Conservation (phyloP, 805 yeast species). For the Yarrowia deformans region DNA sequence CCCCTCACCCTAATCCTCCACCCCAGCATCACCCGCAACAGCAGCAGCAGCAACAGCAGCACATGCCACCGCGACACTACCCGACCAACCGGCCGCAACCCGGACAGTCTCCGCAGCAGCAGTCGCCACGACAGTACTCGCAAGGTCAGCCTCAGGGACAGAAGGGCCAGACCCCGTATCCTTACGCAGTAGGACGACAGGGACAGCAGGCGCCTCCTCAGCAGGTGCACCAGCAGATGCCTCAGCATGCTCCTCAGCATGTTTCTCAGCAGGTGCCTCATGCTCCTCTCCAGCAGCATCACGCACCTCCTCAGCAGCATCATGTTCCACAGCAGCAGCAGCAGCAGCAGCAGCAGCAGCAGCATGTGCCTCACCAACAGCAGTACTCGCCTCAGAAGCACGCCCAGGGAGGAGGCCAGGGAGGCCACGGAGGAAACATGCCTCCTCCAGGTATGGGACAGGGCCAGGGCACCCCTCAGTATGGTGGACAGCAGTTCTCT, state of each 20-base stretch:
- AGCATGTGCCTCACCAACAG: slow-evolving; percentile 10
- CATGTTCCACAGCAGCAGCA: slow-evolving; percentile 7
- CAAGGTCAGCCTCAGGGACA: slow-evolving; percentile 19
- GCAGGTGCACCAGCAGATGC: background rate
- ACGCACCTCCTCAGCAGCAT: background rate
- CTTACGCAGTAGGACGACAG: slow-evolving; percentile 15
- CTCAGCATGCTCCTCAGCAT: slow-evolving; percentile 2
- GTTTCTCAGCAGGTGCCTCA: background rate
- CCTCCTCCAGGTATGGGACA: slow-evolving; percentile 1
- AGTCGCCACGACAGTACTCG: background rate
- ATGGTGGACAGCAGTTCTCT: slow-evolving; percentile 10
- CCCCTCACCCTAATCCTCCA: slow-evolving; percentile 7
- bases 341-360: background rate
- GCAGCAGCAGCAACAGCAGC: slow-evolving; percentile 37
- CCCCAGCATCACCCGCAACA: slow-evolving; percentile 15
- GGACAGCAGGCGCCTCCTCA: slow-evolving; percentile 19
- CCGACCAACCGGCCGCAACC: slow-evolving; percentile 29
- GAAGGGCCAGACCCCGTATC: slow-evolving; percentile 21
- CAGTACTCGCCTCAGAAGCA: slow-evolving; percentile 13
- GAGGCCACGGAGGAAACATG: slow-evolving; percentile 4
- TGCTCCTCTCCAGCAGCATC: slow-evolving; percentile 22
- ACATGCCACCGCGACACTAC: slow-evolving; percentile 32
- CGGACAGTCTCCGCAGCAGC: slow-evolving; percentile 8
- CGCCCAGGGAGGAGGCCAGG: slow-evolving; percentile 10
- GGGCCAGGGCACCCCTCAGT: slow-evolving; percentile 8